phyloP scores from a whole-genome alignment of 2,329 filamentous ascomycete species.

The Verticillium isaacii region DNA sequence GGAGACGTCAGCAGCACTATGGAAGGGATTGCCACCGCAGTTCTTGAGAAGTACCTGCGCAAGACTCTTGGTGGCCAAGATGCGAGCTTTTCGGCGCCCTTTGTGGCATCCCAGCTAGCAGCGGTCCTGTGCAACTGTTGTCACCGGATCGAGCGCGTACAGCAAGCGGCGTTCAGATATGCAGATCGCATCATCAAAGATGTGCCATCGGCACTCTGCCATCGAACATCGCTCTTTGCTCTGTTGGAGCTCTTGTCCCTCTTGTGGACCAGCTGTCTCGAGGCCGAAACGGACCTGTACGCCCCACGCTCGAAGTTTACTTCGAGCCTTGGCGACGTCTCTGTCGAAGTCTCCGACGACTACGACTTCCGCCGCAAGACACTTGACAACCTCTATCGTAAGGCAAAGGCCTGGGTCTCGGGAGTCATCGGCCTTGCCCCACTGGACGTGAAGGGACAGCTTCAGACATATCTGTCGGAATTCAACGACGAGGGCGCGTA shows the following conservation, averaged over 20 bases:
- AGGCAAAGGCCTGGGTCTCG: constrained; percentile 76
- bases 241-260: constrained; percentile 86
- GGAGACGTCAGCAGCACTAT: constrained; percentile 60
- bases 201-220: constrained; percentile 85
- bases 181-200: constrained; percentile 81
- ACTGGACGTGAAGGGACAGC: constrained; percentile 86
- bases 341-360: constrained; percentile 89
- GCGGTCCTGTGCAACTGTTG: constrained; percentile 85
- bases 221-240: constrained; percentile 86
- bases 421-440: constrained; percentile 79
- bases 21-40: constrained; percentile 60
- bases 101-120: constrained; percentile 83
- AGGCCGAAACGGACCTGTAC: constrained; percentile 92
- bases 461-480: constrained; percentile 95
- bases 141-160: constrained; percentile 87
- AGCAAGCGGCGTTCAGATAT: constrained; percentile 76
- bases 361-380: constrained; percentile 78
- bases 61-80: constrained; percentile 68
- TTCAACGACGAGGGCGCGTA: constrained; percentile 89
- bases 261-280: constrained; percentile 92
- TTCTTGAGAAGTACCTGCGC: constrained; percentile 73
- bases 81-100: constrained; percentile 81
- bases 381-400: constrained; percentile 69
- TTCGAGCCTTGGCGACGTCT: constrained; percentile 72
- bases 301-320: constrained; percentile 77